A percentile compares a stretch with the other conserved stretches of the same genome.
Conservation (phyloP, 2,329 filamentous ascomycete genomes). For the Tolypocladium nubicola region DNA sequence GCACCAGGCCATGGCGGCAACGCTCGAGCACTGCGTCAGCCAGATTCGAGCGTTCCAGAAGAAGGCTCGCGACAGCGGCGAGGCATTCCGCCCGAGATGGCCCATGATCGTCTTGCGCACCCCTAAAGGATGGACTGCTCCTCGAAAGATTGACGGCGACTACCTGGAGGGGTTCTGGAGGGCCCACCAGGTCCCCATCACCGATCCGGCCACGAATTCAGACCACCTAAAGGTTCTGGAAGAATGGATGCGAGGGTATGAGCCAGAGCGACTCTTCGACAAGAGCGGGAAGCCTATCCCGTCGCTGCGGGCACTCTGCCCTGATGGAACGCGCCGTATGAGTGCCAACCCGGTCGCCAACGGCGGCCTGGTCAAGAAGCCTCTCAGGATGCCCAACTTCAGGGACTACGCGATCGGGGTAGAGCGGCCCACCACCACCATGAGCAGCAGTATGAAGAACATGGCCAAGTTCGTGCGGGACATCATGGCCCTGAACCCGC, state of each 20-base stretch:
- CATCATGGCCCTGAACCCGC: slow-evolving; percentile 52
- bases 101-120: slow-evolving; percentile 70
- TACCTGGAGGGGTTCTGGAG: slow-evolving; percentile 70
- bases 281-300: slow-evolving; percentile 50
- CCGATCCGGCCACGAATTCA: slow-evolving; percentile 55
- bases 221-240: slow-evolving; percentile 59
- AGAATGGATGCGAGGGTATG: slow-evolving; percentile 67
- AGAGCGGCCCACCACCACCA: slow-evolving; percentile 45
- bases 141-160: slow-evolving; percentile 59
- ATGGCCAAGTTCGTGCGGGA: slow-evolving; percentile 59
- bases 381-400: slow-evolving; percentile 61
- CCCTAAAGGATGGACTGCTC: slow-evolving; percentile 73
- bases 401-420: slow-evolving; percentile 54
- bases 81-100: slow-evolving; percentile 62
- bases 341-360: slow-evolving; percentile 69
- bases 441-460: slow-evolving; percentile 56
- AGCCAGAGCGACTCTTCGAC: slow-evolving; percentile 61
- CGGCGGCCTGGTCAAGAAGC: slow-evolving; percentile 56
- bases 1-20: slow-evolving; percentile 75
- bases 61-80: slow-evolving; percentile 58
- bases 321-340: slow-evolving; percentile 57
- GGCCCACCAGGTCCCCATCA: slow-evolving; percentile 66
- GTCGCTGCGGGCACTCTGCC: slow-evolving; percentile 54
- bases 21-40: slow-evolving; percentile 59
- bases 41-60: slow-evolving; percentile 63